Evolutionary conservation across 169 alveolate genomes (phyloP).

Genomic region (Cryptosporidium sp.): DNA sequence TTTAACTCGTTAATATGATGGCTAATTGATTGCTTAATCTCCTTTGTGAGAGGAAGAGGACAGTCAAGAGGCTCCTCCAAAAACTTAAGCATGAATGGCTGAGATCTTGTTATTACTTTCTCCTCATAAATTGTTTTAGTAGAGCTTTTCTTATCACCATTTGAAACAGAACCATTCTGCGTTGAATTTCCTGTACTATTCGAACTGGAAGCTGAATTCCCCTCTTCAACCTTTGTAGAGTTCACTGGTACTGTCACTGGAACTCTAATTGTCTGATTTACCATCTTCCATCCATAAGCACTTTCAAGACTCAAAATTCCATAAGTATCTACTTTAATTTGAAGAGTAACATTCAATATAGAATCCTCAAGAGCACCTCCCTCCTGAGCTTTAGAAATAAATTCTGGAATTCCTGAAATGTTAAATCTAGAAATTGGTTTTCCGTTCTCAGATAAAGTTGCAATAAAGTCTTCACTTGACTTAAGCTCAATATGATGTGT

Average conservation of each 20-base stretch:
- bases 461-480: slow-evolving; percentile 10
- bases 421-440: slow-evolving; percentile 28
- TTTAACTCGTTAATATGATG: slow-evolving; percentile 64
- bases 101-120: slow-evolving; percentile 20
- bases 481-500: slow-evolving; percentile 16
- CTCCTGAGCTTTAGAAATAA: slow-evolving; percentile 5
- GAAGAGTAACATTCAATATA: slow-evolving; percentile 41
- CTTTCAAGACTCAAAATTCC: slow-evolving; percentile 64
- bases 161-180: not conserved
- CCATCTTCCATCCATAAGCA: slow-evolving; percentile 65
- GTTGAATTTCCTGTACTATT: not conserved
- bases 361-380: not conserved
- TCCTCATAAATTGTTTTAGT: slow-evolving; percentile 38
- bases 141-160: not conserved
- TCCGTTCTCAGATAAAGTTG: slow-evolving; percentile 19
- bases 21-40: slow-evolving; percentile 35
- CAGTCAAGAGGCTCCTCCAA: slow-evolving; percentile 28
- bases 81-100: slow-evolving; percentile 32
- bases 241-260: slow-evolving; percentile 32
- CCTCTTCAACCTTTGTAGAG: not conserved
- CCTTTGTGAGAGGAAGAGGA: slow-evolving; percentile 38
- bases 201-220: not conserved
- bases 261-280: slow-evolving; percentile 56
- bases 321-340: slow-evolving; percentile 35
- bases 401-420: slow-evolving; percentile 44